phyloP scores from a whole-genome alignment of 2,329 filamentous ascomycete genomes.

The Apiospora hydei region DNA sequence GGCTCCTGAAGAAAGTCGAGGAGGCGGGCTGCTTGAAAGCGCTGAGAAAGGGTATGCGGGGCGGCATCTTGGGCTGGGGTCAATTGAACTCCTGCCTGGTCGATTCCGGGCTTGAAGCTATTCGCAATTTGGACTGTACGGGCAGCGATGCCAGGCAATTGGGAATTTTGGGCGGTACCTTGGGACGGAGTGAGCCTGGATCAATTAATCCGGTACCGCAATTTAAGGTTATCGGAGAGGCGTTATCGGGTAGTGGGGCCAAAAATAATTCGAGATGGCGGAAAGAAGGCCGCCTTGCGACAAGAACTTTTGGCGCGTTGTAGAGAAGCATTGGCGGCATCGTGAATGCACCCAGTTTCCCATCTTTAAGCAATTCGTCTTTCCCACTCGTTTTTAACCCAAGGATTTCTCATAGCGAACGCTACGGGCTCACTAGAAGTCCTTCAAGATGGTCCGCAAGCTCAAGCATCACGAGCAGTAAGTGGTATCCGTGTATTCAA shows the following conservation, averaged over 20 bases:
- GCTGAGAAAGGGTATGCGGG: slow-evolving; percentile 44
- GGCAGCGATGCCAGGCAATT: not conserved
- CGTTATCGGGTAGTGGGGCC: slow-evolving; percentile 8
- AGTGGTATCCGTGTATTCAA: not conserved
- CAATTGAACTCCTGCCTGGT: not conserved
- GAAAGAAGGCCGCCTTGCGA: slow-evolving; percentile 13
- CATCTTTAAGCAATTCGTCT: not conserved
- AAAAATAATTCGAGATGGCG: slow-evolving; percentile 20
- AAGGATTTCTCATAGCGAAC: too few relatives aligned
- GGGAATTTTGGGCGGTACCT: slow-evolving; percentile 5
- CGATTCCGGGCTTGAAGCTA: slow-evolving; percentile 9
- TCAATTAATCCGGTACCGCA: slow-evolving; percentile 9
- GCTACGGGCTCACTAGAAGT: not conserved
- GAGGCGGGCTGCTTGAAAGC: slow-evolving; percentile 36
- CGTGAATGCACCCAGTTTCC: not conserved
- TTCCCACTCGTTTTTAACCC: not conserved
- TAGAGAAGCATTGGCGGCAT: slow-evolving; percentile 3
- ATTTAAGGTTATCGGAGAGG: slow-evolving; percentile 1
- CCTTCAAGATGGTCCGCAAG: slow-evolving; percentile 82
- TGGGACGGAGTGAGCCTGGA: slow-evolving; percentile 4
- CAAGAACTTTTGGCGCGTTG: slow-evolving; percentile 15
- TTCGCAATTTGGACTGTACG: not conserved
- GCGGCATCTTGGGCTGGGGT: slow-evolving; percentile 46
- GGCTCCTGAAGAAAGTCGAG: slow-evolving; percentile 29
- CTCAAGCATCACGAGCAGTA: slow-evolving; percentile 87